Evolutionary conservation across 1,284 basidiomycete genomes (phyloP), one percentile per base, ranked within the genome.

Genomic region (Cryptococcus sp.): DNA sequence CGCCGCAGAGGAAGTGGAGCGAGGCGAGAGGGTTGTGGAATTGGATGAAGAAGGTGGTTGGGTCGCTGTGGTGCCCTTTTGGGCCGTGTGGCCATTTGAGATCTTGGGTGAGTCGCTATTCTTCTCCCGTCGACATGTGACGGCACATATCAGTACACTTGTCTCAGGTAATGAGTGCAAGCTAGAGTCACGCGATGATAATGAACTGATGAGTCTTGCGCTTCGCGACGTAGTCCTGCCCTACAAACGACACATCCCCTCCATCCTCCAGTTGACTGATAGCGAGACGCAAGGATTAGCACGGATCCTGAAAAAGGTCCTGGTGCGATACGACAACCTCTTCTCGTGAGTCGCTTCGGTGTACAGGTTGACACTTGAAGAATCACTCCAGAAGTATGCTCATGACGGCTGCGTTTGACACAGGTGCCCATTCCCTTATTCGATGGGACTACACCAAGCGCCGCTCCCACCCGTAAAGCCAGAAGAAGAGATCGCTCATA

Each of bases 11-110:
- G 94, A 97, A 75, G 79, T 87, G 0, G 69, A 73, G 13, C 78
- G 82, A 5, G 79, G 82, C 49, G 83, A 85, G 19, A 84, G 93
- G 2, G 80, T 94, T 23, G 87, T 96, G 2, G 77, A 86, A 38
- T 27, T 67, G 5, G 69, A 60, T 62, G 82, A 84, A 74, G 90
- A 92, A 68, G 83, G 88, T 4, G 83, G 91, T 68, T 97, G 93
- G 85, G 82, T 91, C 5, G 91, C 88, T 0, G 73, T 97, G 5
- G 92, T 97, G 0, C 94, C 94, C 0, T 97, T 90, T 86, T 97
- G 94, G 94, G 94, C 93, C 1, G 85, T 87, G 30, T 98, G 94
- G 94, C 94, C 94, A 0, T 97, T 89, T 71, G 94, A 98, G 76
- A 82, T 90, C 16, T 80, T 97, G 60, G 77, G 89, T 90, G 65